Evolutionary conservation across 78 protist genomes (phyloP).

Genomic region (Acrasis kona): DNA sequence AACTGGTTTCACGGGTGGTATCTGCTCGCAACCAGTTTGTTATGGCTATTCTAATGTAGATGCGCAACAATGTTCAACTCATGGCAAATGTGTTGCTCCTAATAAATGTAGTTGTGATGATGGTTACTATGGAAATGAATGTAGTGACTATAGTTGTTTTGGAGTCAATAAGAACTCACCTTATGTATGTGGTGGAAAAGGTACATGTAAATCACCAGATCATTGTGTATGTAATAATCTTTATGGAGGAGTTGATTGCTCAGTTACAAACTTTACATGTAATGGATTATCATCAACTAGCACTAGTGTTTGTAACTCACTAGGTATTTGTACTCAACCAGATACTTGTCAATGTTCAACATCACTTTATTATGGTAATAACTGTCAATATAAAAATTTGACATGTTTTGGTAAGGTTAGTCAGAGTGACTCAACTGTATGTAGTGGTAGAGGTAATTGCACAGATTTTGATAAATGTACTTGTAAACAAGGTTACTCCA

Average conservation of each 20-base stretch:
- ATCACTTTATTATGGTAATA: not conserved
- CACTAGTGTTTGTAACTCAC: not conserved
- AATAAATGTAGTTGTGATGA: not conserved
- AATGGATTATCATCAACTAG: not conserved
- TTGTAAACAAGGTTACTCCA: not conserved
- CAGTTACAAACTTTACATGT: not conserved
- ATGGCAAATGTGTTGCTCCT: not conserved
- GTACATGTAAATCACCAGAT: not conserved
- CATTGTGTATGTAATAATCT: not conserved
- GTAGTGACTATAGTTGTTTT: not conserved
- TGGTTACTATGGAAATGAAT: not conserved
- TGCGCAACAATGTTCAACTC: not conserved
- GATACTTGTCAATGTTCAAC: not conserved
- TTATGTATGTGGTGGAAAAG: not conserved
- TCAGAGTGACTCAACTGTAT: not conserved
- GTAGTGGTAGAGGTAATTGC: not conserved
- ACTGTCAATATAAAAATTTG: not conserved
- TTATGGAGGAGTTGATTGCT: not conserved
- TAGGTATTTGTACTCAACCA: not conserved
- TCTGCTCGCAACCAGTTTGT: not conserved
- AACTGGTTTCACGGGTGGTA: not conserved
- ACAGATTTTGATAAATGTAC: not conserved
- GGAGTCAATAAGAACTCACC: not conserved
- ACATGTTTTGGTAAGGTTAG: not conserved
- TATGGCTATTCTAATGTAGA: not conserved